These are phyloP conservation scores for Penicillium coffeae DNA, from an alignment of 495 filamentous ascomycete genomes.

Conservation along the genomic window DNA sequence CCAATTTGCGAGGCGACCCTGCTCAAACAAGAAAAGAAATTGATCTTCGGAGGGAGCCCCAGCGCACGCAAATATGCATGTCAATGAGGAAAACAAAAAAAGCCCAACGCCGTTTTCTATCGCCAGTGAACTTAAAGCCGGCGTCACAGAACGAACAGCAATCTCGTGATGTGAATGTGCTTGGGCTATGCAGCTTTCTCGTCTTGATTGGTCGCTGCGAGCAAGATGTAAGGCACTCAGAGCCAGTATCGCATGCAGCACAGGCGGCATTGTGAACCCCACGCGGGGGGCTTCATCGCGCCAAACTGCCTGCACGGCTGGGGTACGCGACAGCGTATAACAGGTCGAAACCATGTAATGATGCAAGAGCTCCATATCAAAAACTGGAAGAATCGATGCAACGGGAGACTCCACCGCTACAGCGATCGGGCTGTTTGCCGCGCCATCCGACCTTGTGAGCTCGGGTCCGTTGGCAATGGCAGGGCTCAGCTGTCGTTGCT, in stretches of 20 bases:
- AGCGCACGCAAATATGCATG: constrained; percentile 20
- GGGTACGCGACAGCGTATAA: not conserved
- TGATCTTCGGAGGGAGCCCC: constrained; percentile 9
- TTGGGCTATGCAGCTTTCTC: not conserved
- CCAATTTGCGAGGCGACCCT: constrained; percentile 38
- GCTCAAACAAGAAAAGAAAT: constrained; percentile 35
- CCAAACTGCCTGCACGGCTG: constrained; percentile 1
- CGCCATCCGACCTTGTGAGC: not conserved
- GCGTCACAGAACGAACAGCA: not conserved
- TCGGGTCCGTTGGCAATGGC: not conserved
- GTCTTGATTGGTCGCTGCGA: not conserved
- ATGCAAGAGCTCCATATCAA: constrained; percentile 5
- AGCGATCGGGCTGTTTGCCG: not conserved
- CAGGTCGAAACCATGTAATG: constrained; percentile 4
- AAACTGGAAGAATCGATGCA: not conserved
- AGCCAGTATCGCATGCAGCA: constrained; percentile 1
- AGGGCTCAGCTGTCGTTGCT: not conserved
- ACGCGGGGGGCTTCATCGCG: constrained; percentile 1
- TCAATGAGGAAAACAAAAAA: constrained; percentile 28
- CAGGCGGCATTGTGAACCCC: constrained; percentile 2
- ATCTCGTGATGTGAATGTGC: constrained; percentile 1
- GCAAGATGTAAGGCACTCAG: constrained; percentile 1
- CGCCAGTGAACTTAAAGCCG: not conserved
- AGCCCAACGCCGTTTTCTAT: not conserved
- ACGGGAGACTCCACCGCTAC: not conserved